phyloP scores from a whole-genome alignment of 345 rosid species.

The Eucalyptus regnans region DNA sequence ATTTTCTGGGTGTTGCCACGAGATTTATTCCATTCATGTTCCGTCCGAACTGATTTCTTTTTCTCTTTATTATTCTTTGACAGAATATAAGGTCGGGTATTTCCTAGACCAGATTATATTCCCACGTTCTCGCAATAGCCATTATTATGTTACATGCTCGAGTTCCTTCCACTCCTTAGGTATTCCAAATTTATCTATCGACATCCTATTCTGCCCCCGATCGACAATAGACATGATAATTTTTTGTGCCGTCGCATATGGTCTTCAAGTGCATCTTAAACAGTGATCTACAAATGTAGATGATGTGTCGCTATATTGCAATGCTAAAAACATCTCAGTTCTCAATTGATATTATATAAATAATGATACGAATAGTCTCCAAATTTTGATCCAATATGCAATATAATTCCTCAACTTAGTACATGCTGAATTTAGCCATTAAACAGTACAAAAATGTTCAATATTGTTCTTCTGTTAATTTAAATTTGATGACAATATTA shows the following conservation, averaged over 20 bases:
- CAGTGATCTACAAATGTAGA: accelerated
- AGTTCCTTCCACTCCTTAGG: neutral
- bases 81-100: neutral
- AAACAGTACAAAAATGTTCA: too few relatives aligned
- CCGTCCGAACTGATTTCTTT: neutral
- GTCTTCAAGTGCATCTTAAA: neutral
- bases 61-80: neutral
- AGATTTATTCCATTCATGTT: neutral
- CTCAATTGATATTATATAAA: neutral
- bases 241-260: neutral
- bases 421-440: too few relatives aligned
- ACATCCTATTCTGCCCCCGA: neutral
- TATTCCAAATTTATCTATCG: neutral
- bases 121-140: neutral
- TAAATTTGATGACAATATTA: too few relatives aligned
- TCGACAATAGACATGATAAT: accelerated
- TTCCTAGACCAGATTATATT: neutral
- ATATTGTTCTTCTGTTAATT: too few relatives aligned
- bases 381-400: too few relatives aligned
- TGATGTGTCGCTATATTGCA: accelerated
- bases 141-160: accelerated
- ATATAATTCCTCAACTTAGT: too few relatives aligned
- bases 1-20: neutral
- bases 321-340: accelerated
- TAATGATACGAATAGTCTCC: too few relatives aligned